A percentile compares a stretch with the other conserved stretches of the same genome.
Evolutionary conservation across 2,329 filamentous ascomycete genomes (phyloP).

Genomic region (Cryphonectria japonica): DNA sequence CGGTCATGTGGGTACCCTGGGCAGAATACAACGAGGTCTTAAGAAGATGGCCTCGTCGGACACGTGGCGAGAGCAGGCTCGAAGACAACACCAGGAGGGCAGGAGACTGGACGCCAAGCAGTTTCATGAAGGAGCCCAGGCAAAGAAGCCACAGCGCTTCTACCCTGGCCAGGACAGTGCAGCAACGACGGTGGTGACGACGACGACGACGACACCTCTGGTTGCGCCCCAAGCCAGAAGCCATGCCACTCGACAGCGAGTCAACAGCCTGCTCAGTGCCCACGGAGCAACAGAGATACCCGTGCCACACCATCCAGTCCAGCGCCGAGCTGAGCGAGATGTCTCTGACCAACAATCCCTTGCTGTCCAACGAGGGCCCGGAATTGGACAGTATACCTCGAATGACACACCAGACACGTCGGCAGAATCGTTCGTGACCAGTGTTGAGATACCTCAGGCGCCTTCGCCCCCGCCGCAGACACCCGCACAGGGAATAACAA

Average conservation of each 20-base stretch:
- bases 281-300: neutral
- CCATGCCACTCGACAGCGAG: slow-evolving; percentile 6
- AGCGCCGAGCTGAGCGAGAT: neutral
- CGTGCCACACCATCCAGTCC: neutral
- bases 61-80: slow-evolving; percentile 10
- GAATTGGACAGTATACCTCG: neutral
- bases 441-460: slow-evolving; percentile 18
- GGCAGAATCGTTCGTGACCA: slow-evolving; percentile 21
- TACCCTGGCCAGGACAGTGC: slow-evolving; percentile 12
- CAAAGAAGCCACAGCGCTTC: slow-evolving; percentile 25
- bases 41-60: slow-evolving; percentile 25
- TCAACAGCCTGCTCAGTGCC: slow-evolving; percentile 13
- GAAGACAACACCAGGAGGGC: neutral
- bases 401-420: slow-evolving; percentile 16
- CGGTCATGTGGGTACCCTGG: slow-evolving; percentile 16
- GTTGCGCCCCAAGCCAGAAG: slow-evolving; percentile 5
- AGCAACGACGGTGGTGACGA: neutral
- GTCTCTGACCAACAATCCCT: neutral
- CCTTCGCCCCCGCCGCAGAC: neutral
- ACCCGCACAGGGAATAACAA: slow-evolving; percentile 10
- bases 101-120: slow-evolving; percentile 18
- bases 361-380: neutral
- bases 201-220: neutral
- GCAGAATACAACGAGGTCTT: slow-evolving; percentile 25
- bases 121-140: slow-evolving; percentile 22